Percentiles rank a stretch among this genome's conserved stretches.
Conservation (phyloP, 495 filamentous ascomycete genomes). For the Xylaria intraflava region DNA sequence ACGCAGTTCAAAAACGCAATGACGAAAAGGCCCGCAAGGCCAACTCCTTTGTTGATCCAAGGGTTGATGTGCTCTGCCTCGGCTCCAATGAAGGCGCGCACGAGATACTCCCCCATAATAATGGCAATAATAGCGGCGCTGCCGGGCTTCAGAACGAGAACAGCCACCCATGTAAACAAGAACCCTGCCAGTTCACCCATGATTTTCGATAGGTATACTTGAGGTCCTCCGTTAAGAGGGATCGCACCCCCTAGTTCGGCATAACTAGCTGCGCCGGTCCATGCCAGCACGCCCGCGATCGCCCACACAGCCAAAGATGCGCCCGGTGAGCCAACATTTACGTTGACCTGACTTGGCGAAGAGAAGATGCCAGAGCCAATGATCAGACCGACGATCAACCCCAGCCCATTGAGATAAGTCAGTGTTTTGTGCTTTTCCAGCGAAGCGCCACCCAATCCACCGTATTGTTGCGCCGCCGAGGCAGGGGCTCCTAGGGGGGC, state of each 20-base stretch:
- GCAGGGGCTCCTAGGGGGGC: conserved; percentile 72
- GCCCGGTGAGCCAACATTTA: conserved; percentile 86
- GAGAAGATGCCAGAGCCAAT: conserved; percentile 98
- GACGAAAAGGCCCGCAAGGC: conserved; percentile 62
- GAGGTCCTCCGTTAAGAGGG: conserved; percentile 87
- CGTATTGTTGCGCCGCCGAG: conserved; percentile 40
- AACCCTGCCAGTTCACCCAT: conserved; percentile 91
- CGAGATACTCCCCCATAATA: conserved; percentile 95
- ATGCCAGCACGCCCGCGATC: conserved; percentile 83
- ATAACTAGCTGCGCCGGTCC: conserved; percentile 95
- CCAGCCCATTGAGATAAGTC: conserved; percentile 89
- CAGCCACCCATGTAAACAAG: conserved; percentile 91
- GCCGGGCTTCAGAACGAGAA: conserved; percentile 89
- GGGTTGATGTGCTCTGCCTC: conserved; percentile 67
- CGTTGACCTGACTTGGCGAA: conserved; percentile 88
- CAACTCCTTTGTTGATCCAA: conserved; percentile 89
- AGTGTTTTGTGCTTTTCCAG: conserved; percentile 93
- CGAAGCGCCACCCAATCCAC: conserved; percentile 46
- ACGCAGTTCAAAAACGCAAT: conserved; percentile 86
- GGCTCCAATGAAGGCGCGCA: conserved; percentile 74
- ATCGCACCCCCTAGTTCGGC: conserved; percentile 95
- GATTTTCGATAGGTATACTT: conserved; percentile 90
- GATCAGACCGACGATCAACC: conserved; percentile 82
- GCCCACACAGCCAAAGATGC: conserved; percentile 85
- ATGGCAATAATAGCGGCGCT: conserved; percentile 91